Evolutionary conservation across 2,329 filamentous ascomycete species (phyloP), one percentile per base, ranked within the genome.

Genomic region (Botrytis porri): DNA sequence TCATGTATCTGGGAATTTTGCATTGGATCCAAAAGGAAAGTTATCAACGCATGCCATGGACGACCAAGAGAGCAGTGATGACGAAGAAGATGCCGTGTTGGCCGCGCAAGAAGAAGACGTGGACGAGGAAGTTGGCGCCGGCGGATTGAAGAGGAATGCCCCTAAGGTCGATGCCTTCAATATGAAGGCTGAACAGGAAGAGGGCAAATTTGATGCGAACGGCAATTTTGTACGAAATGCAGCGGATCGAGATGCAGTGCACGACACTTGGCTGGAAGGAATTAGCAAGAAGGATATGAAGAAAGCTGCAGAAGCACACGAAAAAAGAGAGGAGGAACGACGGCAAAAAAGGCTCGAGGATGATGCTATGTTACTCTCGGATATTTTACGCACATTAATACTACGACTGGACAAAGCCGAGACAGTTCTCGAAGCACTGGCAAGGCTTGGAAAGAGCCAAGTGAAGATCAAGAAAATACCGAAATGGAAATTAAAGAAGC

Each of bases 121-220:
- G 25, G 96, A 98, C 77, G 92, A 95, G 71, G 96, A 99, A 81
- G 86, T 99, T 9, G 96, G 96, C 2, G 91, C 93, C 1, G 96
- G 96, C 22, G 92, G 93, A 2, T 92, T 97, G 78, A 98, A 98
- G 84, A 93, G 90, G 78, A 94, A 98, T 82, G 96, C 96, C 2
- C 96, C 96, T 2, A 93, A 96, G 81, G 87, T 99, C 9, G 96
- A 98, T 82, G 95, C 95, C 4, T 99, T 99, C 86, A 98, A 99
- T 80, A 93, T 99, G 86, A 90, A 89, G 74, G 85, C 88, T 20
- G 96, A 99, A 82, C 91, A 97, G 81, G 94, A 98, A 80, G 95
- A 98, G 77, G 96, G 96, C 1, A 88, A 90, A 18, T 99, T 98
- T 79, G 96, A 99, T 81, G 92, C 96, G 77, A 85, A 90, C 1